A percentile compares a stretch with the other conserved stretches of the same genome.
These are phyloP conservation scores for Thelonectria rubi DNA, from an alignment of 2,329 filamentous ascomycete species.

Conservation along the genomic window DNA sequence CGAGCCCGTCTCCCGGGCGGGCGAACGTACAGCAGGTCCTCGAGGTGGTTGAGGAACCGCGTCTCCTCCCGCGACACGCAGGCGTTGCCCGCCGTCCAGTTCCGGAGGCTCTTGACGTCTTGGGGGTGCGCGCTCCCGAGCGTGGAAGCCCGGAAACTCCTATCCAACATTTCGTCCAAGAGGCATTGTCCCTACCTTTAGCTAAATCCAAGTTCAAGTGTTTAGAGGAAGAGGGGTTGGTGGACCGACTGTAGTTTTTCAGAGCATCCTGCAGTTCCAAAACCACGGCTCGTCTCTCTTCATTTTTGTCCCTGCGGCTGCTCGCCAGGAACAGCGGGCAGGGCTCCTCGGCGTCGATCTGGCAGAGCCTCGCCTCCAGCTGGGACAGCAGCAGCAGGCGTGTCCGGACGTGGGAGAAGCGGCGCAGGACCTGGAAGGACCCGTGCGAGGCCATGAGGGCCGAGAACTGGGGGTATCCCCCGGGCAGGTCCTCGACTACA, in stretches of 20 bases:
- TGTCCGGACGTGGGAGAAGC: slow-evolving; percentile 41
- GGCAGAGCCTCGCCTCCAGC: slow-evolving; percentile 38
- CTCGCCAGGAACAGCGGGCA: slow-evolving; percentile 13
- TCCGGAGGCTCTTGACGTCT: not conserved
- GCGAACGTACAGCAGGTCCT: not conserved
- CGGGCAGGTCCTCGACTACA: slow-evolving; percentile 22
- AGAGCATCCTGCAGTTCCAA: slow-evolving; percentile 15
- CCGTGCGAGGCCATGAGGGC: slow-evolving; percentile 43
- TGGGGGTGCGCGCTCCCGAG: not conserved
- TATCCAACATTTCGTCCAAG: not conserved
- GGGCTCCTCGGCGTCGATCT: slow-evolving; percentile 40
- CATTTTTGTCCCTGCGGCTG: slow-evolving; percentile 34
- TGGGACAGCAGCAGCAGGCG: slow-evolving; percentile 41
- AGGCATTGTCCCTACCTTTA: not conserved
- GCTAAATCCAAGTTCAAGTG: no score
- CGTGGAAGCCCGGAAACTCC: not conserved
- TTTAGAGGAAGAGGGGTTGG: no score
- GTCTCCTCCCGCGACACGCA: not conserved
- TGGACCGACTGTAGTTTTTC: slow-evolving; percentile 12
- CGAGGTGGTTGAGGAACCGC: not conserved
- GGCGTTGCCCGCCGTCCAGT: not conserved
- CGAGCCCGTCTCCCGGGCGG: not conserved
- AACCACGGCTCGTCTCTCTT: slow-evolving; percentile 1
- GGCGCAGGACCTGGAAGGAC: slow-evolving; percentile 41
- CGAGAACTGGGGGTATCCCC: slow-evolving; percentile 45